Base-by-base conservation (phyloP, 768 basidiomycete species). In the Agaricus sinodeliciosus region DNA sequence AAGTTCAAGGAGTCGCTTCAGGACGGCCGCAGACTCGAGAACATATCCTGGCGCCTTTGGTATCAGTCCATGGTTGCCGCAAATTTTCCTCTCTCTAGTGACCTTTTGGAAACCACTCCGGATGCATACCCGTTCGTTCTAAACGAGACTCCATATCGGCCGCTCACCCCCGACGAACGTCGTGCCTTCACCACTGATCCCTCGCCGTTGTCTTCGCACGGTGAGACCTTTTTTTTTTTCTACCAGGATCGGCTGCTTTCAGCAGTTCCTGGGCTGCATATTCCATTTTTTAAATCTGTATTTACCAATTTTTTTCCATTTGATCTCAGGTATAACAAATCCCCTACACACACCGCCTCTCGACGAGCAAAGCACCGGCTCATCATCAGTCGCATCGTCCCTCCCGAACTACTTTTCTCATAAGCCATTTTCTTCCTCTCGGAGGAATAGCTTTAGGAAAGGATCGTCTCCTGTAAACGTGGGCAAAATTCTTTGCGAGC, bases 41-140 rank as follows among this genome's bases (percentile, higher is more conserved):
- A 94, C 62, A 84, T 94, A 49, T 83, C 87, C 3, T 94, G 91
- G 91, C 73, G 91, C 48, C 70, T 94, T 7, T 89, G 89, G 85
- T 80, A 86, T 63, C 78, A 82, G 57, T 80, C 87, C 56, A 71
- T 86, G 61, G 65, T 74, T 48, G 64, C 69, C 27, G 57, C 68
- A 26, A 69, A 59, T 11, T 63, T 66, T 1, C 55, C 63, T 37
- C 65, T 67, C 8, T 67, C 64, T 60, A 60, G 65, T 39, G 42
- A n/a, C 37, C 43, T 31, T 28, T 27, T 18, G 54, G 25, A 18
- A 31, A 3, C 31, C 31, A 2, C 31, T 11, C 15, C 37, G 37
- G 37, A 39, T 39, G 15, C 37, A 16, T 31, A 31, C 31, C 31
- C 31, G 4, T 39, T 36, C 28, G 9, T 18, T 43, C 43, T 55